These are phyloP conservation scores for Cyanidiococcus yangmingshanensis DNA, from an alignment of 23 red algal genomes.

Conservation along the genomic window DNA sequence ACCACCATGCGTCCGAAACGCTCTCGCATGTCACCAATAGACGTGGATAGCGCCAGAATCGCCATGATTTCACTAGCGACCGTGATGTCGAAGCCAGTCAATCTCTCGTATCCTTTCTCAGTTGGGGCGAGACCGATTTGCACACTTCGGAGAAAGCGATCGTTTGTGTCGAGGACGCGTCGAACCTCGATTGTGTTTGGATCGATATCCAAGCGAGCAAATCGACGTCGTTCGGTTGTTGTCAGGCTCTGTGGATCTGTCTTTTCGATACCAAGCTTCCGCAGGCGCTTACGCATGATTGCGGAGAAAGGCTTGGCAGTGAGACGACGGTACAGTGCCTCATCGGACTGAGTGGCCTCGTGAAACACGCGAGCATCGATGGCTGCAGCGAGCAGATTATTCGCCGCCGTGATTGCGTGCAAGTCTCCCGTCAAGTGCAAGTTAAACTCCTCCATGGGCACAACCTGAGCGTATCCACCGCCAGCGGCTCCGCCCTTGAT, in stretches of 20 bases:
- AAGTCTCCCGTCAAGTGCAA: conserved; percentile 92
- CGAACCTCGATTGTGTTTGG: conserved; percentile 69
- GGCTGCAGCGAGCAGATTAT: conserved; percentile 86
- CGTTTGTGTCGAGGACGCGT: conserved; percentile 95
- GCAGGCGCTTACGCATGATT: conserved; percentile 55
- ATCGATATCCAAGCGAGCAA: conserved; percentile 92
- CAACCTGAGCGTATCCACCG: conserved; percentile 90
- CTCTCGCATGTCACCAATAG: conserved; percentile 55
- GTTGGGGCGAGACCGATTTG: conserved; percentile 48
- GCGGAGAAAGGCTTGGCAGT: conserved; percentile 60
- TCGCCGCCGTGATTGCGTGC: conserved; percentile 86
- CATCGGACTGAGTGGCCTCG: conserved; percentile 79
- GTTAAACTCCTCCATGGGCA: conserved; percentile 99
- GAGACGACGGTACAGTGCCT: conserved; percentile 75
- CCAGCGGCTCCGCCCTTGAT: conserved; percentile 98
- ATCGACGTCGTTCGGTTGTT: conserved; percentile 47
- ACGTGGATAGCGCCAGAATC: conserved; percentile 77
- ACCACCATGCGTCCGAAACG: conserved; percentile 84
- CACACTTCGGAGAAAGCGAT: conserved; percentile 67
- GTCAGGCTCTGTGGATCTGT: conserved; percentile 52
- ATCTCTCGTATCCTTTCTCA: conserved; percentile 51
- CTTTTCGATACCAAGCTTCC: conserved; percentile 82
- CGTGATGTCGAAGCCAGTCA: conserved; percentile 88
- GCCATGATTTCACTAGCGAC: conserved; percentile 99
- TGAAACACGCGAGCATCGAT: conserved; percentile 93